Evolutionary conservation across 306 rosid genomes (phyloP).

Genomic region (Mimosa bimucronata): DNA sequence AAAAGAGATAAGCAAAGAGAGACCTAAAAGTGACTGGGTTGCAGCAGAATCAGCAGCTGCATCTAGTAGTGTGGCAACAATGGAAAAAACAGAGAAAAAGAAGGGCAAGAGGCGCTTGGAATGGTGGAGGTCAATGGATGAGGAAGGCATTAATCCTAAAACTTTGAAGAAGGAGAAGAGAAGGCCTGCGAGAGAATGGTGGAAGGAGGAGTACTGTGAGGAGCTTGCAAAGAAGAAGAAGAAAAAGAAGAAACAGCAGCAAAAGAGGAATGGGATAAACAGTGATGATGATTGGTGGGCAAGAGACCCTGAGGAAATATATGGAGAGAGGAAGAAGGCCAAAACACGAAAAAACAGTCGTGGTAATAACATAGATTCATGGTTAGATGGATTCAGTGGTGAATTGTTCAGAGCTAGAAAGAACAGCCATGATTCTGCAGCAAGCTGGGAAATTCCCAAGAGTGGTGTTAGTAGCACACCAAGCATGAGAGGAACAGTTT

Average conservation of each 20-base stretch:
- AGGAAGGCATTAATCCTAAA: conserved; percentile 45
- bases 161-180: conserved; percentile 52
- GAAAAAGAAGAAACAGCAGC: conserved; percentile 62
- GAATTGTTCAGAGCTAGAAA: conserved; percentile 62
- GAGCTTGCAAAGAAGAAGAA: conserved; percentile 60
- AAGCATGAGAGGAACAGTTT: conserved; percentile 94
- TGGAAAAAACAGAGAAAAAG: conserved; percentile 46
- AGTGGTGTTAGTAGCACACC: conserved; percentile 96
- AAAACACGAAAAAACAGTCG: conserved; percentile 61
- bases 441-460: conserved; percentile 77
- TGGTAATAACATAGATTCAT: conserved; percentile 67
- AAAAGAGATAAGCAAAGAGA: conserved; percentile 67
- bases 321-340: conserved; percentile 33
- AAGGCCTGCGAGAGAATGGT: conserved; percentile 91
- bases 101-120: conserved; percentile 69
- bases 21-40: conserved; percentile 50
- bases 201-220: conserved; percentile 87
- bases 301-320: conserved; percentile 55
- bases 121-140: conserved; percentile 95
- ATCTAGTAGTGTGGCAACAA: not conserved
- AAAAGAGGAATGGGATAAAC: conserved; percentile 45
- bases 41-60: not conserved
- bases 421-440: conserved; percentile 65
- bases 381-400: conserved; percentile 83
- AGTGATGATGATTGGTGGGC: conserved; percentile 63